Evolutionary conservation across 495 filamentous ascomycete species (phyloP).

Genomic region (Aspergillus sparsus): DNA sequence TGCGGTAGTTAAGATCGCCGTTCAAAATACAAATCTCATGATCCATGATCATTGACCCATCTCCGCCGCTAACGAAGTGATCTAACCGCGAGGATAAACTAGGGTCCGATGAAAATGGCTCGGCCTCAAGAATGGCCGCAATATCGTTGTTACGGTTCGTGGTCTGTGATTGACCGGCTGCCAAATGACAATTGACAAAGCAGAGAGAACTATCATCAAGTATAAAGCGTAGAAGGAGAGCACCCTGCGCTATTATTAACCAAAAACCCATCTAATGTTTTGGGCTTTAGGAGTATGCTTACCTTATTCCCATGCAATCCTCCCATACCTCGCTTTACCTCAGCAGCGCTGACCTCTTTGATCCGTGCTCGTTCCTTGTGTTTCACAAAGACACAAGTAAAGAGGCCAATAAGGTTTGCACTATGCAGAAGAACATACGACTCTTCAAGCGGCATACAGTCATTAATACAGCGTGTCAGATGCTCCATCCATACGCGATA

Average conservation of each 20-base stretch:
- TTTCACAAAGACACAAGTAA: slow-evolving; percentile 94
- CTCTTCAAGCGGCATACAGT: slow-evolving; percentile 74
- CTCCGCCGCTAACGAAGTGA: slow-evolving; percentile 84
- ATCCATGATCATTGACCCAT: slow-evolving; percentile 94
- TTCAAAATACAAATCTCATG: slow-evolving; percentile 96
- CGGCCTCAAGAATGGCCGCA: slow-evolving; percentile 81
- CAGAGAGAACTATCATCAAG: slow-evolving; percentile 91
- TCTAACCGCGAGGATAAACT: slow-evolving; percentile 62
- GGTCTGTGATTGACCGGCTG: slow-evolving; percentile 88
- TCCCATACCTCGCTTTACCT: slow-evolving; percentile 93
- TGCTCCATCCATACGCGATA: slow-evolving; percentile 96
- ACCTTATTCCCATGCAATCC: slow-evolving; percentile 94
- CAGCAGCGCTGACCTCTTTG: slow-evolving; percentile 70
- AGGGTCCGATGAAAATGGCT: slow-evolving; percentile 66
- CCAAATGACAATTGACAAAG: slow-evolving; percentile 97
- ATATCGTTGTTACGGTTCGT: slow-evolving; percentile 91
- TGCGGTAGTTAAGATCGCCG: slow-evolving; percentile 96
- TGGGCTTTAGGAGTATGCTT: slow-evolving; percentile 11
- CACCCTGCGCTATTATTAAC: slow-evolving; percentile 56
- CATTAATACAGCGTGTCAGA: slow-evolving; percentile 75
- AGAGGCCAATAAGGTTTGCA: slow-evolving; percentile 86
- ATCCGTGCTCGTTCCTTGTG: slow-evolving; percentile 72
- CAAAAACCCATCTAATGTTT: background rate
- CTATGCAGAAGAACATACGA: slow-evolving; percentile 86
- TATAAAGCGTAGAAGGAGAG: slow-evolving; percentile 85